These are phyloP conservation scores for Stagonosporopsis vannaccii DNA, from an alignment of 2,329 filamentous ascomycete species.

Conservation along the genomic window DNA sequence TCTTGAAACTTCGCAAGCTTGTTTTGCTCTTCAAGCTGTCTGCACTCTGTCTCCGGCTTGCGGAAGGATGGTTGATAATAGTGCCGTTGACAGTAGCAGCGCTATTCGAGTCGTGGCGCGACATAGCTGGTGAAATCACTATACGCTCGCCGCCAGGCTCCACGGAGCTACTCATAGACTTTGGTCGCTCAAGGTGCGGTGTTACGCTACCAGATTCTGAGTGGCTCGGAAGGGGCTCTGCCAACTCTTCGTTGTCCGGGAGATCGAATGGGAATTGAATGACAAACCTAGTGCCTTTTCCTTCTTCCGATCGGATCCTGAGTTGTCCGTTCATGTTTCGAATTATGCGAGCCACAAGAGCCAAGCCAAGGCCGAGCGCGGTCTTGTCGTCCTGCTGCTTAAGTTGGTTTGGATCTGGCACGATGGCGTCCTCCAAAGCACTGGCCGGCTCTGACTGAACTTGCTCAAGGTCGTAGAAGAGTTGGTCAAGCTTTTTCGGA, in stretches of 20 bases:
- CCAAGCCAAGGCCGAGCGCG: conserved; percentile 81
- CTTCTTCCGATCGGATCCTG: conserved; percentile 81
- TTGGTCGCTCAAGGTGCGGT: conserved; percentile 24
- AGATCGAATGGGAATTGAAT: conserved; percentile 79
- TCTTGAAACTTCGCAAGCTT: conserved; percentile 58
- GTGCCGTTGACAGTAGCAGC: conserved; percentile 7
- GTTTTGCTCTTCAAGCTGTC: conserved; percentile 60
- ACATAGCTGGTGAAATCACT: conserved; percentile 58
- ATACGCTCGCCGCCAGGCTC: conserved; percentile 62
- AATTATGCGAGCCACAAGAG: conserved; percentile 83
- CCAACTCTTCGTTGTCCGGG: conserved; percentile 52
- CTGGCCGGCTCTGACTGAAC: conserved; percentile 55
- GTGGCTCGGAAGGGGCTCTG: background rate
- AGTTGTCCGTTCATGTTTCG: conserved; percentile 92
- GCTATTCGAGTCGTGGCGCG: conserved; percentile 32
- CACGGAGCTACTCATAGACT: background rate
- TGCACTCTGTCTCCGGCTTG: conserved; percentile 43
- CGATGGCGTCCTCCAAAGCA: conserved; percentile 41
- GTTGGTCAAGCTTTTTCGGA: conserved; percentile 61
- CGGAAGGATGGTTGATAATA: conserved; percentile 5
- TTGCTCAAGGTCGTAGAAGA: conserved; percentile 71
- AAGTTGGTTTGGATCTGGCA: conserved; percentile 42
- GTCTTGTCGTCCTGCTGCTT: conserved; percentile 48
- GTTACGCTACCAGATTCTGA: conserved; percentile 33
- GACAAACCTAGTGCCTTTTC: conserved; percentile 82